Percentiles rank a stretch among this genome's conserved stretches.
phyloP scores from a whole-genome alignment of 495 filamentous ascomycete species.

The Tuber brumale region DNA sequence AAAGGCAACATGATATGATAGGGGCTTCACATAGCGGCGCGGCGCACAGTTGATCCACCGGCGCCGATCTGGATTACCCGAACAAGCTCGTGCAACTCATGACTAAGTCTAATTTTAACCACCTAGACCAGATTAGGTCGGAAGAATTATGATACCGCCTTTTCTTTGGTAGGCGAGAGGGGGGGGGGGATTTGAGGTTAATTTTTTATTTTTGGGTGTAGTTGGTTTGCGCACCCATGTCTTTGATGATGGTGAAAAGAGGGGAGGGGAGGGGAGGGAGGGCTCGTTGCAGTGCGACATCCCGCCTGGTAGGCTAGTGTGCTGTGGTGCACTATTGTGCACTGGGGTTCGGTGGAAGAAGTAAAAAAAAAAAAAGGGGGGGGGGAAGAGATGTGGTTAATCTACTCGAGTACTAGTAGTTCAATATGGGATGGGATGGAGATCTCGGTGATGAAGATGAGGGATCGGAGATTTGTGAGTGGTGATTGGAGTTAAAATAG shows the following conservation, averaged over 20 bases:
- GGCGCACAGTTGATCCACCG: not conserved
- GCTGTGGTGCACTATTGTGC: not conserved
- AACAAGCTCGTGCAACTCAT: not conserved
- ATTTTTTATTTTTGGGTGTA: not conserved
- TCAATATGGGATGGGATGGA: not conserved
- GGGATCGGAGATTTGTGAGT: not conserved
- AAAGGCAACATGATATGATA: not conserved
- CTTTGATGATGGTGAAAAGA: not conserved
- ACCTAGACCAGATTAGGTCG: not conserved
- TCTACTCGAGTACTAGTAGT: no score
- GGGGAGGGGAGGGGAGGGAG: not conserved
- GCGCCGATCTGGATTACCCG: not conserved
- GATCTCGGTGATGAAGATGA: not conserved
- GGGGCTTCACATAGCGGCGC: not conserved
- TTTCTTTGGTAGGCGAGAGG: not conserved
- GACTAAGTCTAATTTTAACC: slow-evolving; percentile 4
- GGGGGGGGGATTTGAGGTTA: not conserved
- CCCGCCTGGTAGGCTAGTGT: not conserved
- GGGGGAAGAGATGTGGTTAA: not conserved
- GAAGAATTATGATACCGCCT: not conserved
- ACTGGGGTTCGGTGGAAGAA: not conserved
- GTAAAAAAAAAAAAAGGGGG: not conserved
- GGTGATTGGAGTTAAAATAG: not conserved
- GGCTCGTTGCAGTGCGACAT: not conserved
- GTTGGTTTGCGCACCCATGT: not conserved